Evolutionary conservation across 2,329 filamentous ascomycete species (phyloP).

Genomic region (Herpotrichia juniperi): DNA sequence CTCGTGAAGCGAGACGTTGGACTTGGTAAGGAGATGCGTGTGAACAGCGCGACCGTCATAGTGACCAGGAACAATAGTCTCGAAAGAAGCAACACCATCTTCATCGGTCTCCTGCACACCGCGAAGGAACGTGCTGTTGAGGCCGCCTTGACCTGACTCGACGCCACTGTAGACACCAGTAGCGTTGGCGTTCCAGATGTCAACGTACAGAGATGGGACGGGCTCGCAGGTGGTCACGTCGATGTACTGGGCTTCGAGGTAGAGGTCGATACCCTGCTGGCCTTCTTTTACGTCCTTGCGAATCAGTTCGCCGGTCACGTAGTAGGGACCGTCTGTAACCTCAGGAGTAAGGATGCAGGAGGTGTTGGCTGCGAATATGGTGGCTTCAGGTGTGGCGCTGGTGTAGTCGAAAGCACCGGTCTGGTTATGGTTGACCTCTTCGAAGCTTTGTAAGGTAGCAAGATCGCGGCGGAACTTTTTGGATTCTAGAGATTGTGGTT

Average conservation of each 20-base stretch:
- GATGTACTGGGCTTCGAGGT: slow-evolving; percentile 58
- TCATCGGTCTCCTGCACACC: slow-evolving; percentile 54
- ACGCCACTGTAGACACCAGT: slow-evolving; percentile 50
- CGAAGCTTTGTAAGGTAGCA: slow-evolving; percentile 35
- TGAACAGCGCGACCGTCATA: slow-evolving; percentile 35
- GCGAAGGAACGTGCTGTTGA: slow-evolving; percentile 49
- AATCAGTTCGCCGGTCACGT: slow-evolving; percentile 55
- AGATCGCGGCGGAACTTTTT: slow-evolving; percentile 35
- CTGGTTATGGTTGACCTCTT: slow-evolving; percentile 38
- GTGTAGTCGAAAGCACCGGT: slow-evolving; percentile 25
- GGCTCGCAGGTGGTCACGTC: slow-evolving; percentile 59
- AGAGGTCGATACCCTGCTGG: slow-evolving; percentile 54
- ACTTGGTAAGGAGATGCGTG: slow-evolving; percentile 34
- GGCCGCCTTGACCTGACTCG: slow-evolving; percentile 48
- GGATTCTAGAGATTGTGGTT: slow-evolving; percentile 9
- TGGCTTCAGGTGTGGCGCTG: slow-evolving; percentile 12
- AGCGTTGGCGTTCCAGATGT: slow-evolving; percentile 56
- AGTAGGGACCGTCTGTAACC: slow-evolving; percentile 31
- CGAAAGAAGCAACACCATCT: slow-evolving; percentile 56
- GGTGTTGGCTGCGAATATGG: slow-evolving; percentile 29
- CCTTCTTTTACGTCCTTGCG: slow-evolving; percentile 55
- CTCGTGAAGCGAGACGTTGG: background rate
- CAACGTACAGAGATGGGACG: slow-evolving; percentile 53
- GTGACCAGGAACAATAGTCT: slow-evolving; percentile 56
- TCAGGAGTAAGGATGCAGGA: slow-evolving; percentile 33